A percentile compares a stretch with the other conserved stretches of the same genome.
Conservation (phyloP, 495 filamentous ascomycete genomes). For the Alectoria sarmentosa region DNA sequence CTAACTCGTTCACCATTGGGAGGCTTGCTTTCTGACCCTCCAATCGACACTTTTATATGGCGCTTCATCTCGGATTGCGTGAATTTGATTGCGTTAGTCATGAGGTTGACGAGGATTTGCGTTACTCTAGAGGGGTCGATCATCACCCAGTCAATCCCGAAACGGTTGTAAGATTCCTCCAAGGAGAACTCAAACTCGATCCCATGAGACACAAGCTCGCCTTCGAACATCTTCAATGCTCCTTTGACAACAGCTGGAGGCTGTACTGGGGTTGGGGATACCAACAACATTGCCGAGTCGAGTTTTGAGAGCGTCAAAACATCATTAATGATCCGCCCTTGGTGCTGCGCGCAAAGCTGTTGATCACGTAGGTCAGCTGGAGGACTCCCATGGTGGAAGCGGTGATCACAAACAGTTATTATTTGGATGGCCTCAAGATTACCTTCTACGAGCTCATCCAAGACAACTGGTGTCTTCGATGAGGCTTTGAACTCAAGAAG, state of each 20-base stretch:
- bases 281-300: constrained; percentile 61
- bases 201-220: constrained; percentile 57
- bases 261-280: constrained; percentile 60
- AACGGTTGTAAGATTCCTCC: constrained; percentile 47
- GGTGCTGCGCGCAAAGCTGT: constrained; percentile 59
- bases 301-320: constrained; percentile 72
- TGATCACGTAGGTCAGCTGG: neutral
- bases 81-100: constrained; percentile 74
- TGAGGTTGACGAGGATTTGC: constrained; percentile 66
- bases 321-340: constrained; percentile 72
- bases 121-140: constrained; percentile 61
- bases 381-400: neutral
- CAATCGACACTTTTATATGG: neutral
- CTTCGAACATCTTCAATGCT: constrained; percentile 63
- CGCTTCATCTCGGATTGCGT: constrained; percentile 39
- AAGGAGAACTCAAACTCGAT: constrained; percentile 56
- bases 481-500: constrained; percentile 38
- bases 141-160: constrained; percentile 55
- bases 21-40: neutral
- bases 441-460: neutral
- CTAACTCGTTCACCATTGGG: constrained; percentile 35
- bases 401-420: neutral
- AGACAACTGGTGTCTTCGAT: neutral
- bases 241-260: constrained; percentile 58
- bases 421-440: neutral